A percentile compares a stretch with the other conserved stretches of the same genome.
phyloP scores from a whole-genome alignment of 495 filamentous ascomycete genomes.

The Podospora pseudopauciseta region DNA sequence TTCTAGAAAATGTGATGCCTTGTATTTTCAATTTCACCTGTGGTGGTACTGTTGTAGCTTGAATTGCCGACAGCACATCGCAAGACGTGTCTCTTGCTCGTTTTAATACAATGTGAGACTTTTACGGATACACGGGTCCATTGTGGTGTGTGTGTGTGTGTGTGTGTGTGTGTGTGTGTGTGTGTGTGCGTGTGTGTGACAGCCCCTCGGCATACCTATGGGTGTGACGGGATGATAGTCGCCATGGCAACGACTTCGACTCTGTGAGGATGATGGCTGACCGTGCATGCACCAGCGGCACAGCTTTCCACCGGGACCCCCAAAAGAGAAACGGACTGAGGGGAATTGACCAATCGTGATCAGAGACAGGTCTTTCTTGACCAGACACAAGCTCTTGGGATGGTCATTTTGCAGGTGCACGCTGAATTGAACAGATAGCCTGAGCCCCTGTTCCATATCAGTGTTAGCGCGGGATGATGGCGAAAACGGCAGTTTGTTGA shows the following conservation, averaged over 20 bases:
- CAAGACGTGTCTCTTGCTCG: not conserved
- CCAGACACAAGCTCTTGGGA: not conserved
- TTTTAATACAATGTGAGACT: not conserved
- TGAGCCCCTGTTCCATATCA: not conserved
- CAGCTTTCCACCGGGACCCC: not conserved
- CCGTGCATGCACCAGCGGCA: not conserved
- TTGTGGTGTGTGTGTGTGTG: not conserved
- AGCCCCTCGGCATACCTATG: not conserved
- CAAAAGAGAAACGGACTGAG: not conserved
- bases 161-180: not conserved
- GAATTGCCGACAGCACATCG: not conserved
- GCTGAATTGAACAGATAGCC: not conserved
- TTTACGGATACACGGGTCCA: not conserved
- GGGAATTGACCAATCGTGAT: not conserved
- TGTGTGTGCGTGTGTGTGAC: not conserved
- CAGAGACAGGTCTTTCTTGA: not conserved
- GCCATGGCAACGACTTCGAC: not conserved
- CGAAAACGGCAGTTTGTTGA: slow-evolving; percentile 12
- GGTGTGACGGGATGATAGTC: not conserved
- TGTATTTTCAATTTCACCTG: not conserved
- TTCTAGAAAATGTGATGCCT: too few relatives aligned
- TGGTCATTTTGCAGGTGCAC: not conserved
- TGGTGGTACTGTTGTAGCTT: not conserved
- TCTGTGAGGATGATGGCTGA: not conserved
- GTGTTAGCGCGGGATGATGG: not conserved